phyloP scores from a whole-genome alignment of 2,329 filamentous ascomycete species.

The Fusarium xylarioides region DNA sequence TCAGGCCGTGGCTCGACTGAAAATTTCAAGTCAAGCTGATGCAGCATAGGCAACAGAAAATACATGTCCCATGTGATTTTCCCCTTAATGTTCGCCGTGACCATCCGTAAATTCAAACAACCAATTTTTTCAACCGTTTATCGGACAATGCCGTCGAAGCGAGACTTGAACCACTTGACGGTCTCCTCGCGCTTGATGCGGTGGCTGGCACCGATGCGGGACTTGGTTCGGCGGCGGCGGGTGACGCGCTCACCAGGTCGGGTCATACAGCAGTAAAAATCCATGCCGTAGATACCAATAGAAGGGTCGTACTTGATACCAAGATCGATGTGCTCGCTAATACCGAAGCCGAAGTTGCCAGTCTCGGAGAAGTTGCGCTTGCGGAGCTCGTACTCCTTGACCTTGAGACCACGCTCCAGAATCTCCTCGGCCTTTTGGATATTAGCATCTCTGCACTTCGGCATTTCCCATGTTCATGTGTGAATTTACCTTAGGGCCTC shows the following conservation, averaged over 20 bases:
- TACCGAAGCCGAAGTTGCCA: slow-evolving; percentile 99
- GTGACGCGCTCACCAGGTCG: slow-evolving; percentile 97
- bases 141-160: slow-evolving; percentile 98
- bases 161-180: slow-evolving; percentile 90
- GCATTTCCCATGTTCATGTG: background rate
- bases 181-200: slow-evolving; percentile 95
- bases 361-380: slow-evolving; percentile 99
- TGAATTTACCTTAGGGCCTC: slow-evolving; percentile 76
- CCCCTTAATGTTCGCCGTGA: slow-evolving; percentile 53
- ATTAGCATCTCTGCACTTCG: slow-evolving; percentile 36
- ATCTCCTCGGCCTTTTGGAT: slow-evolving; percentile 87
- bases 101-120: slow-evolving; percentile 50
- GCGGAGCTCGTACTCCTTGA: slow-evolving; percentile 99
- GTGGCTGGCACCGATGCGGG: slow-evolving; percentile 86
- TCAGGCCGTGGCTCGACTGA: slow-evolving; percentile 73
- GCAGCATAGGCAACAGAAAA: slow-evolving; percentile 57
- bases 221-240: slow-evolving; percentile 91
- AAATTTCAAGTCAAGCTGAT: slow-evolving; percentile 61
- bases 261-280: slow-evolving; percentile 99
- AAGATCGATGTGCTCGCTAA: slow-evolving; percentile 99
- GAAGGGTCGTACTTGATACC: slow-evolving; percentile 99
- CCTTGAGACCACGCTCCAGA: slow-evolving; percentile 99
- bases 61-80: slow-evolving; percentile 52
- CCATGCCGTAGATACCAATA: slow-evolving; percentile 99
- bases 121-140: slow-evolving; percentile 65